Base-by-base conservation (phyloP, 2,329 filamentous ascomycete species). In the Rutstroemia sp. region DNA sequence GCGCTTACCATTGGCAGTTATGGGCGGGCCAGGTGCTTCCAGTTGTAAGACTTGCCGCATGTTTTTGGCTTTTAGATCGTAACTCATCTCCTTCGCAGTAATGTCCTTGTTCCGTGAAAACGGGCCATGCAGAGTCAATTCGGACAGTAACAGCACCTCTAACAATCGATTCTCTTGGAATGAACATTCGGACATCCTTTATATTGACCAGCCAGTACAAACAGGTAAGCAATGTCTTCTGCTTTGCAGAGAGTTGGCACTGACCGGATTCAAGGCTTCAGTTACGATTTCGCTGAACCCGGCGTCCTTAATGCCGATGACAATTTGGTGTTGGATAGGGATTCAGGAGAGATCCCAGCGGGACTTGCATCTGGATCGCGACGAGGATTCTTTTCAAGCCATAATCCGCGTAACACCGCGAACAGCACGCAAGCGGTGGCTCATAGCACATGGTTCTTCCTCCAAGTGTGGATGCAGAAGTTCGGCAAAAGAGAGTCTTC, bases 101-200 rank as follows among this genome's bases (percentile, higher is more conserved):
- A 82, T 78, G 63, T 83, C 80, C 57, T 75, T 86, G 72, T 75
- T 80, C 52, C 81, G 81, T 23, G 81, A 82, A 61, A 72, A 76
- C 30, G 82, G 82, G 4, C 75, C 73, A 16, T 80, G 72, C 16
- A 51, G 25, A 25, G 42, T 61, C 17, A 48, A 48, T 21, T 21
- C 48, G 60, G 66, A 78, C 46, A 65, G 79, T 42, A 71, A 79
- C 63, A 69, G 71, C 57, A 70, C 75, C 47, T 59, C 73, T 51
- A 62, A 76, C 48, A 72, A 71, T 37, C 79, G 80, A 50, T 86
- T 80, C 78, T 79, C 81, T 12, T 86, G 82, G 82, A 82, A 86
- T 64, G 74, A 73, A 42, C 73, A 72, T 54, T 76, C 76, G 42
- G 81, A 81, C 58, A 70, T 81, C 66, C 61, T 75, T n/a, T 74